A percentile compares a stretch with the other conserved stretches of the same genome.
These are phyloP conservation scores for Lasiosphaeria hispida DNA, from an alignment of 495 filamentous ascomycete species.

Conservation along the genomic window DNA sequence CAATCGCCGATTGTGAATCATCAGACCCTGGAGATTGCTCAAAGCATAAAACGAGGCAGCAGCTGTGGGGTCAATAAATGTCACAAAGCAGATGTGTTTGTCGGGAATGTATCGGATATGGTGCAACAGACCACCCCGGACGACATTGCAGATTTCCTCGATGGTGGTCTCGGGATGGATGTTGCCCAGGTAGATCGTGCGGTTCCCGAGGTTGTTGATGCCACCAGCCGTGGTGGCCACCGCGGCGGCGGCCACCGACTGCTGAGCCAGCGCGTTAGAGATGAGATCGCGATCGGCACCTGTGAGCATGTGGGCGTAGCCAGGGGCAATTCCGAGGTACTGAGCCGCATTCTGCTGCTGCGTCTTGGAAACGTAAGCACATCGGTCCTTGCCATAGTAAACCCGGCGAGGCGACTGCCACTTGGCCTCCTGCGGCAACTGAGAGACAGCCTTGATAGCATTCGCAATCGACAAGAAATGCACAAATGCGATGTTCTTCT, in stretches of 20 bases:
- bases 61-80: conserved; percentile 97
- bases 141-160: conserved; percentile 97
- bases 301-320: conserved; percentile 93
- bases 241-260: conserved; percentile 94
- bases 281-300: conserved; percentile 94
- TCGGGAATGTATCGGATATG: conserved; percentile 99
- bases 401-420: conserved; percentile 95
- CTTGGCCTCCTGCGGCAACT: conserved; percentile 92
- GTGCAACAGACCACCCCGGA: conserved; percentile 87
- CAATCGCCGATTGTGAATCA: conserved; percentile 97
- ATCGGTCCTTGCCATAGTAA: conserved; percentile 97
- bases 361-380: conserved; percentile 98
- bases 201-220: conserved; percentile 94
- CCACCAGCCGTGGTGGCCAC: conserved; percentile 95
- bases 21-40: conserved; percentile 93
- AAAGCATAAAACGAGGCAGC: conserved; percentile 97
- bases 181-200: conserved; percentile 96
- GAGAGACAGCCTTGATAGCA: conserved; percentile 97
- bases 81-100: conserved; percentile 99
- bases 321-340: conserved; percentile 96
- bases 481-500: conserved; percentile 97
- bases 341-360: conserved; percentile 99
- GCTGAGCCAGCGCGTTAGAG: conserved; percentile 91
- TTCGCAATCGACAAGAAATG: conserved; percentile 97
- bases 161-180: conserved; percentile 98